A percentile compares a stretch with the other conserved stretches of the same genome.
phyloP scores from a whole-genome alignment of 176 grass and related monocot genomes.

The Phragmites australis region DNA sequence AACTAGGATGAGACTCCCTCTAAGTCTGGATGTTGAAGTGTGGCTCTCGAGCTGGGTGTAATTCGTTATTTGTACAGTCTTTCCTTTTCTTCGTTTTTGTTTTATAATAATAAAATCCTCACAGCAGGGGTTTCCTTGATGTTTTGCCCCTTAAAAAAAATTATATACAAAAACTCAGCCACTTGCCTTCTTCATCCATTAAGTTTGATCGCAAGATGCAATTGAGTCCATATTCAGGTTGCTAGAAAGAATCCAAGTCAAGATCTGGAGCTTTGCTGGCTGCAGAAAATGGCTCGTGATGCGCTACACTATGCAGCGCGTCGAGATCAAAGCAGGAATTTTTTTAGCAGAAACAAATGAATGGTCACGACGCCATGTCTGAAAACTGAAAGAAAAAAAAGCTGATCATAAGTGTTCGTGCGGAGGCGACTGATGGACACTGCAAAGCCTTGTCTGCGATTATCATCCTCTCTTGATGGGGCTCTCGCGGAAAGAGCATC shows the following conservation, averaged over 20 bases:
- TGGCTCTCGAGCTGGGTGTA: too few species aligned
- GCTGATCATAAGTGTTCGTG: not conserved
- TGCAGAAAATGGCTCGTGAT: slow-evolving; percentile 23
- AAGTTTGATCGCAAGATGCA: not conserved
- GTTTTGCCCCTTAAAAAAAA: too few species aligned
- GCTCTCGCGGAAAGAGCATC: not conserved
- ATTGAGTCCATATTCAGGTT: not conserved
- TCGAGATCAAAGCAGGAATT: not conserved
- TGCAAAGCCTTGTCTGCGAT: slow-evolving; percentile 4
- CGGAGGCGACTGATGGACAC: slow-evolving; percentile 20
- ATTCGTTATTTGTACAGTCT: too few species aligned
- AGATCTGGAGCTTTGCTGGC: slow-evolving; percentile 17
- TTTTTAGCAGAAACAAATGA: slow-evolving; percentile 24
- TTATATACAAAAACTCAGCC: not conserved
- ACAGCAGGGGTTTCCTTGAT: too few species aligned
- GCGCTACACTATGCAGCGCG: not conserved
- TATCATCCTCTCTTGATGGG: not conserved
- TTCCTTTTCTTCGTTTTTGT: too few species aligned
- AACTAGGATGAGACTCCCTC: not conserved
- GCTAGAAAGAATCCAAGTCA: not conserved
- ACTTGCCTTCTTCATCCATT: slow-evolving; percentile 5
- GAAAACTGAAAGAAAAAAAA: slow-evolving; percentile 10
- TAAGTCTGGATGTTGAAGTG: too few species aligned
- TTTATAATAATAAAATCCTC: too few species aligned
- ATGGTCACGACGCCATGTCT: not conserved